Conservation (phyloP, 2,329 filamentous ascomycete species). For the Penicillium fuscoglaucum region DNA sequence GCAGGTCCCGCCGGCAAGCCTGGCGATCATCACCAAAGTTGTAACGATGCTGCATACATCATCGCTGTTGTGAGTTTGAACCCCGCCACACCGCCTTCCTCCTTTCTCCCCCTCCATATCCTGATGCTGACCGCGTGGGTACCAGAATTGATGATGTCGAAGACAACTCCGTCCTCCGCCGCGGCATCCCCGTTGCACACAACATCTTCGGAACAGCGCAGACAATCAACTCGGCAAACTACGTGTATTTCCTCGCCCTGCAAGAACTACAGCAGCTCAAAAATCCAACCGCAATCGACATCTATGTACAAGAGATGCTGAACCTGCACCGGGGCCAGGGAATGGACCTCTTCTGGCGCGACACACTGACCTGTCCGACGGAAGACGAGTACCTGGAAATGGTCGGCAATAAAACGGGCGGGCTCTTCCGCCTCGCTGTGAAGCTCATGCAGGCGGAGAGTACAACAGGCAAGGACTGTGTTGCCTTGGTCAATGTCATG, state of each 20-base stretch:
- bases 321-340: slow-evolving; percentile 51
- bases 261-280: slow-evolving; percentile 45
- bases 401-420: slow-evolving; percentile 53
- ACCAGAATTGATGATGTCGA: slow-evolving; percentile 52
- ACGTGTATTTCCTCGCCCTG: slow-evolving; percentile 49
- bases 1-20: slow-evolving; percentile 42
- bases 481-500: slow-evolving; percentile 66
- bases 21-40: slow-evolving; percentile 46
- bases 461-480: slow-evolving; percentile 42
- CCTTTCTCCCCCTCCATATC: neutral
- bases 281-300: slow-evolving; percentile 43
- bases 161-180: slow-evolving; percentile 50
- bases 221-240: slow-evolving; percentile 55
- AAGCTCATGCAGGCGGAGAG: slow-evolving; percentile 50
- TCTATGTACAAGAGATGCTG: slow-evolving; percentile 48
- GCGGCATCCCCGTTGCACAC: slow-evolving; percentile 52
- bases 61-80: slow-evolving; percentile 42
- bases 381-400: slow-evolving; percentile 52
- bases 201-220: slow-evolving; percentile 53
- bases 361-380: slow-evolving; percentile 47
- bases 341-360: slow-evolving; percentile 52
- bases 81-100: too few relatives aligned
- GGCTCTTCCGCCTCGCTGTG: slow-evolving; percentile 48
- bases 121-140: neutral
- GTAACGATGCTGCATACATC: slow-evolving; percentile 50